Evolutionary conservation across 768 basidiomycete species (phyloP).

Genomic region (Agrocybe pediades): DNA sequence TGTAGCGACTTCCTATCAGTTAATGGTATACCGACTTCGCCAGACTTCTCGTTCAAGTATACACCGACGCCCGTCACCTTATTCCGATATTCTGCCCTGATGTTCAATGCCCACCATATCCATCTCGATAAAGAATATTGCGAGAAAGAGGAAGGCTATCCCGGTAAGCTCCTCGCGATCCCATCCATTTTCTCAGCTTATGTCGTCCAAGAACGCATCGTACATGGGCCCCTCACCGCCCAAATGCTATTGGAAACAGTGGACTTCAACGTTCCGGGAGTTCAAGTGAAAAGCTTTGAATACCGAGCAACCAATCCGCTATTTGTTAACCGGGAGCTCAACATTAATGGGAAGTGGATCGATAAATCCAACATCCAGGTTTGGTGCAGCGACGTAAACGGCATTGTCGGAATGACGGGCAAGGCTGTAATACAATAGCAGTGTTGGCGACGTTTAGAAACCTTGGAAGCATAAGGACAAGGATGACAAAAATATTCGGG

Average conservation of each 20-base stretch:
- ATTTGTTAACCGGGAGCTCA: slow-evolving; percentile 50
- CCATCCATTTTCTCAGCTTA: background rate
- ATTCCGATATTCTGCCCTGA: slow-evolving; percentile 86
- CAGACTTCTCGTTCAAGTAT: slow-evolving; percentile 66
- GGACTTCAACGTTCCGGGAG: slow-evolving; percentile 48
- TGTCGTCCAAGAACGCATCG: slow-evolving; percentile 62
- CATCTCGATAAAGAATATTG: slow-evolving; percentile 81
- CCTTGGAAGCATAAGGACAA: slow-evolving; percentile 18
- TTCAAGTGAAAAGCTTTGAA: slow-evolving; percentile 53
- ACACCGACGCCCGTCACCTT: slow-evolving; percentile 70
- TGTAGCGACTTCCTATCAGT: slow-evolving; percentile 36
- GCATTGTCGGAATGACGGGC: slow-evolving; percentile 71
- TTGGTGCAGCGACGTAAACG: slow-evolving; percentile 56
- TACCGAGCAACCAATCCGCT: slow-evolving; percentile 73
- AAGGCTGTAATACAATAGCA: slow-evolving; percentile 27
- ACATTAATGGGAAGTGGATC: slow-evolving; percentile 48
- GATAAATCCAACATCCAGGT: slow-evolving; percentile 42
- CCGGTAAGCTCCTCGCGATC: slow-evolving; percentile 43
- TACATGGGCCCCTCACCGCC: slow-evolving; percentile 83
- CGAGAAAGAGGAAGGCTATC: slow-evolving; percentile 67
- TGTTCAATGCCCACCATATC: slow-evolving; percentile 84
- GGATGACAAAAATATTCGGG: background rate
- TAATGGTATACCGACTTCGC: slow-evolving; percentile 44
- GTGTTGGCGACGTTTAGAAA: slow-evolving; percentile 25
- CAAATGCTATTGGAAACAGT: slow-evolving; percentile 73